Conservation (phyloP, 371 early-diverging fungal species). For the Saksenaea oblongispora region DNA sequence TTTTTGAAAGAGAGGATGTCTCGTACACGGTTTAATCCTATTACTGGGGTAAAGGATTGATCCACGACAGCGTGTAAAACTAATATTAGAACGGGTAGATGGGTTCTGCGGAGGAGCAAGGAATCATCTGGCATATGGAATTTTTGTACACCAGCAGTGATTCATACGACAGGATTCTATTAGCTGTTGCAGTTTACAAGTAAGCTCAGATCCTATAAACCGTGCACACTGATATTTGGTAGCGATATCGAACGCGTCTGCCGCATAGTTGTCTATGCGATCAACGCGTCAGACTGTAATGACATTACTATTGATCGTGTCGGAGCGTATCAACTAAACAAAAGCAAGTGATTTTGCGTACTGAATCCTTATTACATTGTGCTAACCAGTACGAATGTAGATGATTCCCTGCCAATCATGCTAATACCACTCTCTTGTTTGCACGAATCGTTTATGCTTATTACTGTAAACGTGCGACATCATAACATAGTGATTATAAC, state of each 20-base stretch:
- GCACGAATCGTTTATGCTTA: conserved; percentile 36
- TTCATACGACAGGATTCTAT: conserved; percentile 29
- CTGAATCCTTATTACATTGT: not conserved
- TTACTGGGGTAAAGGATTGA: conserved; percentile 27
- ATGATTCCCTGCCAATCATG: conserved; percentile 37
- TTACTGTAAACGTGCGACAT: conserved; percentile 27
- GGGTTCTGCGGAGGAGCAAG: conserved; percentile 34
- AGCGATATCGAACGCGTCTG: conserved; percentile 44
- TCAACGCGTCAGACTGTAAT: conserved; percentile 30
- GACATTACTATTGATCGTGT: conserved; percentile 30
- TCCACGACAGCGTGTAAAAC: not conserved
- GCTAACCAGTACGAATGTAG: conserved; percentile 11
- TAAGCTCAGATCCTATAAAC: conserved; percentile 7
- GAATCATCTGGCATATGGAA: conserved; percentile 55
- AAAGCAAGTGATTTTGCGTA: conserved; percentile 18
- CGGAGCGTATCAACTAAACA: conserved; percentile 37
- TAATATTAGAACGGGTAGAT: conserved; percentile 17
- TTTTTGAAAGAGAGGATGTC: conserved; percentile 30
- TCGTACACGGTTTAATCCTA: conserved; percentile 33
- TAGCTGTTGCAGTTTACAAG: conserved; percentile 39
- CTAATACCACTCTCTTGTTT: conserved; percentile 32
- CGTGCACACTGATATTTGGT: not conserved
- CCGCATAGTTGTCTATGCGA: conserved; percentile 29
- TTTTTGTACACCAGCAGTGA: conserved; percentile 32
- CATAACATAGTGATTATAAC: not conserved